These are phyloP conservation scores for Vigna unguiculata DNA, from an alignment of 306 rosid genomes.

Conservation along the genomic window DNA sequence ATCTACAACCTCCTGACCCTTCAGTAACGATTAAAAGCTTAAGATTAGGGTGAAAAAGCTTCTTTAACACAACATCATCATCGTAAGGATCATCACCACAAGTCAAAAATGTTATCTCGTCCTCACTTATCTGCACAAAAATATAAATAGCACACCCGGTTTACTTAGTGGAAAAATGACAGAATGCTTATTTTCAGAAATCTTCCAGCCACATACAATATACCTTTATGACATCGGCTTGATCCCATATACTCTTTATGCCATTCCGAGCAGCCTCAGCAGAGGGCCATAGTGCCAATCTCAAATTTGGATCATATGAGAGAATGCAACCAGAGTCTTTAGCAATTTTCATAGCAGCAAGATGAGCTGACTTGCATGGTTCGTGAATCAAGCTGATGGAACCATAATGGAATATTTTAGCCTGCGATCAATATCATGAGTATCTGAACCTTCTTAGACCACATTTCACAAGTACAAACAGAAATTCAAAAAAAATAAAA, in stretches of 20 bases:
- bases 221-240: conserved; percentile 91
- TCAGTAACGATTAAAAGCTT: conserved; percentile 80
- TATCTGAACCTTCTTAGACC: conserved; percentile 23
- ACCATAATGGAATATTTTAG: conserved; percentile 85
- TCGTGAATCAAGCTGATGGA: conserved; percentile 93
- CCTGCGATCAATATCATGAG: conserved; percentile 57
- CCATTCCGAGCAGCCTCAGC: conserved; percentile 78
- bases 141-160: conserved; percentile 13
- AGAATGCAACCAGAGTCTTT: conserved; percentile 81
- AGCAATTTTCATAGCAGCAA: conserved; percentile 82
- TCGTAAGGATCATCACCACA: conserved; percentile 77
- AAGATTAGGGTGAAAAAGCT: conserved; percentile 76
- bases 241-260: conserved; percentile 88
- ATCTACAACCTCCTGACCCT: conserved; percentile 89
- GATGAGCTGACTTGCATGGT: conserved; percentile 83
- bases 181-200: neutral
- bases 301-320: conserved; percentile 93
- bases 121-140: conserved; percentile 77
- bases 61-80: conserved; percentile 67
- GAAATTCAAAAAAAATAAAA: neutral
- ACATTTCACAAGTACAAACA: neutral
- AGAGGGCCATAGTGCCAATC: conserved; percentile 91
- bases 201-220: neutral
- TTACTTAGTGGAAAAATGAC: neutral
- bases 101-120: conserved; percentile 75